Base-by-base conservation (phyloP, 441 rosid genomes). In the Erodium moschatum region DNA sequence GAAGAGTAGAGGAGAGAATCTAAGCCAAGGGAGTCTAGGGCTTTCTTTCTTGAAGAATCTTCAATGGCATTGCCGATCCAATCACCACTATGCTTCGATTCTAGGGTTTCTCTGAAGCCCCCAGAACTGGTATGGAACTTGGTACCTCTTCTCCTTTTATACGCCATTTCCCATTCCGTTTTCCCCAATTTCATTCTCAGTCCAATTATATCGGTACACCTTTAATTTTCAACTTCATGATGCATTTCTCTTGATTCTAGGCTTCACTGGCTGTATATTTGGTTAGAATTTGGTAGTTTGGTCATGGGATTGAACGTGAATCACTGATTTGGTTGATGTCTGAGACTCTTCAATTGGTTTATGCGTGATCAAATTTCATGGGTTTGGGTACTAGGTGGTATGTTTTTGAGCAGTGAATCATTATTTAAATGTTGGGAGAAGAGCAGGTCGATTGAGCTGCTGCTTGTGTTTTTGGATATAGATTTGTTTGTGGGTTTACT, bases 31-130 rank as follows among this genome's bases (percentile, higher is more conserved):
- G 50, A 10, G 7, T 46, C 38, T 54, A 56, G 70, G 20, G 73
- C 19, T 50, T 74, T 74, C 77, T 27, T 61, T 61, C 65, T 21
- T 6, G 58, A 66, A 61, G 56, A 73, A 70, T 65, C 70, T 66
- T 16, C 52, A 44, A 70, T 77, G 61, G 67, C 31, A 58, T 67
- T 60, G 35, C 35, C 62, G 21, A 18, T 56, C 24, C 62, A 56
- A 42, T 44, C 44, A 31, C 66, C 33, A 21, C 4, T 7, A 38
- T n/a, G 4, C 73, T 74, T 74, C 5, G 27, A 40, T 35, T 33
- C 38, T 19, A 50, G 68, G 70, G 68, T 24, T 69, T 69, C 76
- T 74, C 64, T 54, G 0, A 56, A 61, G 18, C 11, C 15, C 24
- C 24, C 9, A 19, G 24, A 56, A 7, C 27, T 56, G 62, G 24